These are phyloP conservation scores for Hypsizygus ulmarius DNA, from an alignment of 1,284 basidiomycete genomes.

Conservation along the genomic window DNA sequence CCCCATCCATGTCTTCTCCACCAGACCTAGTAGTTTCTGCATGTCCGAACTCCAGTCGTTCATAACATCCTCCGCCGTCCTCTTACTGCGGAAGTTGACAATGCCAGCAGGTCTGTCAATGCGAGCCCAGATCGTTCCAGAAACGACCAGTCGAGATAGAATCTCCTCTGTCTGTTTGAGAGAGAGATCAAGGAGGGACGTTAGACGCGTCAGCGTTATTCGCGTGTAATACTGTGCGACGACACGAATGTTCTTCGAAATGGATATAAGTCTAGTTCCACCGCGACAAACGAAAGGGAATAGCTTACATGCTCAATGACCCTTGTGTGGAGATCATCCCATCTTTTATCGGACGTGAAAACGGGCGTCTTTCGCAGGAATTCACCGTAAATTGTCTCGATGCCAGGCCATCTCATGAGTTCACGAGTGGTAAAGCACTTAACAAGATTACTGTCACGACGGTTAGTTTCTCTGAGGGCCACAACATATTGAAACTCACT, in stretches of 20 bases:
- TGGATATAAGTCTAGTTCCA: slow-evolving; percentile 9
- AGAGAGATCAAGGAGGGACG: slow-evolving; percentile 86
- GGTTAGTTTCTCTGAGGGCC: background rate
- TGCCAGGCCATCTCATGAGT: slow-evolving; percentile 98
- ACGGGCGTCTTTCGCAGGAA: slow-evolving; percentile 80
- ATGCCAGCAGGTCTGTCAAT: slow-evolving; percentile 92
- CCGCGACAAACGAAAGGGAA: background rate
- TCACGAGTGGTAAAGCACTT: slow-evolving; percentile 97
- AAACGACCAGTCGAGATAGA: slow-evolving; percentile 87
- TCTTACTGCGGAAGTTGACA: slow-evolving; percentile 80
- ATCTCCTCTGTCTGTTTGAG: slow-evolving; percentile 82
- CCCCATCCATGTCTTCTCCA: slow-evolving; percentile 89
- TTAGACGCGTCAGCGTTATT: slow-evolving; percentile 83
- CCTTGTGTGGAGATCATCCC: slow-evolving; percentile 94
- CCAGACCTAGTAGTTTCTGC: slow-evolving; percentile 79
- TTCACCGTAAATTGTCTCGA: slow-evolving; percentile 86
- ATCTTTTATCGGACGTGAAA: slow-evolving; percentile 79
- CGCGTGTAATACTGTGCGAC: slow-evolving; percentile 94
- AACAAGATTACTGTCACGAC: slow-evolving; percentile 72
- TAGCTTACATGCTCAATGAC: slow-evolving; percentile 92
- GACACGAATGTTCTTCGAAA: slow-evolving; percentile 87
- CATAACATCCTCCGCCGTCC: slow-evolving; percentile 85
- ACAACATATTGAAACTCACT: slow-evolving; percentile 50
- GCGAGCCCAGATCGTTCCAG: slow-evolving; percentile 90
- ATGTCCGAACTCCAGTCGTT: slow-evolving; percentile 98